A percentile compares a stretch with the other conserved stretches of the same genome.
Evolutionary conservation across 2,329 filamentous ascomycete species (phyloP).

Genomic region (Polychaeton citri): DNA sequence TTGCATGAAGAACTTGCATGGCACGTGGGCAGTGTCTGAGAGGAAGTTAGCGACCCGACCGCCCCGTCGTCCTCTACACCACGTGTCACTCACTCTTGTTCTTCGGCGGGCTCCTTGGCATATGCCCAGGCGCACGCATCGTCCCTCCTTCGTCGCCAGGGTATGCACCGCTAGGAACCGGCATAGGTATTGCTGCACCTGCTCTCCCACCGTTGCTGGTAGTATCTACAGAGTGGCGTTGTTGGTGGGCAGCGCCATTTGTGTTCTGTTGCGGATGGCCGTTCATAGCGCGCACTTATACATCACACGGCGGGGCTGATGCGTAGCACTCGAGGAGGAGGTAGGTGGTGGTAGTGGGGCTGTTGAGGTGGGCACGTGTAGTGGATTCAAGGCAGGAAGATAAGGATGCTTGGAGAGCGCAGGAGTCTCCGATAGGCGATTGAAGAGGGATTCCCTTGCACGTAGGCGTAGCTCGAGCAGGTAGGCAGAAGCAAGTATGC

Average conservation of each 20-base stretch:
- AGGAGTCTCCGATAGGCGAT: too few relatives aligned
- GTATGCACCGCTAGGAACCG: background rate
- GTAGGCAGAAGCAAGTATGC: too few relatives aligned
- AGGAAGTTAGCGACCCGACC: too few relatives aligned
- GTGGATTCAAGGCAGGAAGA: too few relatives aligned
- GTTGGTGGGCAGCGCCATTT: background rate
- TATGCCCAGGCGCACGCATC: conserved; percentile 10
- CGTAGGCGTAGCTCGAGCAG: too few relatives aligned
- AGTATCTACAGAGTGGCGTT: background rate
- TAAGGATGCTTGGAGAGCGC: too few relatives aligned
- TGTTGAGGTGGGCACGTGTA: background rate
- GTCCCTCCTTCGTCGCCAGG: conserved; percentile 6
- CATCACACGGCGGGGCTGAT: background rate
- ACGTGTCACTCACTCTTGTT: conserved; percentile 33
- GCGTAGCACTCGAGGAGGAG: background rate
- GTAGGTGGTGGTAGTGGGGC: background rate
- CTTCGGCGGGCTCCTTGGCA: conserved; percentile 34
- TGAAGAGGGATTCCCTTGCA: too few relatives aligned
- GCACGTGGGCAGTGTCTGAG: conserved; percentile 86
- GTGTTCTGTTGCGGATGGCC: background rate
- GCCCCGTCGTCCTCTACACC: conserved; percentile 5
- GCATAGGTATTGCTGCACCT: background rate
- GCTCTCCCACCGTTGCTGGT: background rate
- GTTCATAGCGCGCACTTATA: background rate
- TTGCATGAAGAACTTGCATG: conserved; percentile 98